phyloP scores from a whole-genome alignment of 2,329 filamentous ascomycete genomes.

The Aspergillus alliaceus region DNA sequence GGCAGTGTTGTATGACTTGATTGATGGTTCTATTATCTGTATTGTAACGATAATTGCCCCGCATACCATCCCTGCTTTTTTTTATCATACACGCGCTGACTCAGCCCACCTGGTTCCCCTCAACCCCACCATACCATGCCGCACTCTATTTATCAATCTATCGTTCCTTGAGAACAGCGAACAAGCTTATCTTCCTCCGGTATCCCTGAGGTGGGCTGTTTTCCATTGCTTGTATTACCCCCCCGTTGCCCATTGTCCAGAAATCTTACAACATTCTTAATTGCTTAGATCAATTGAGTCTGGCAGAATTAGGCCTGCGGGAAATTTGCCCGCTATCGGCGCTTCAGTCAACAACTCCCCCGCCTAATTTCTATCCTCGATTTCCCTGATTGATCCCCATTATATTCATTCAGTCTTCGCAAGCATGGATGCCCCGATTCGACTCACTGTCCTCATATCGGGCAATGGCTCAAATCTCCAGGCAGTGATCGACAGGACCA shows the following conservation, averaged over 20 bases:
- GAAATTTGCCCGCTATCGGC: neutral
- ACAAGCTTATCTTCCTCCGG: neutral
- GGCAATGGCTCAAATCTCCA: conserved; percentile 78
- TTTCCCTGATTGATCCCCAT: no score
- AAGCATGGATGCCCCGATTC: conserved; percentile 39
- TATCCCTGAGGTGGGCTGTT: neutral
- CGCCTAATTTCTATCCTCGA: neutral
- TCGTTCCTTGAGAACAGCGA: neutral
- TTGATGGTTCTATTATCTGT: no score
- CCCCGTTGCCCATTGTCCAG: no score
- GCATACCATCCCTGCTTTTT: no score
- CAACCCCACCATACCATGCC: neutral
- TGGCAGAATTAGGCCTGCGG: neutral
- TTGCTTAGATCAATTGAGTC: neutral
- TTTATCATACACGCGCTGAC: no score
- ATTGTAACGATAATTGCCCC: no score
- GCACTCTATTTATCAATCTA: neutral
- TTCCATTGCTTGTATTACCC: neutral
- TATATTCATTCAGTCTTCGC: neutral
- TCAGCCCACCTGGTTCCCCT: neutral
- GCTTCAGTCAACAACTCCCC: neutral
- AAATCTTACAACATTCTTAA: no score
- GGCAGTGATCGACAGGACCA: conserved; percentile 67
- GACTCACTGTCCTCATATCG: conserved; percentile 68
- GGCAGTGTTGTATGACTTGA: neutral